Base-by-base conservation (phyloP, 2,329 filamentous ascomycete genomes). In the Cladosporium sp. region DNA sequence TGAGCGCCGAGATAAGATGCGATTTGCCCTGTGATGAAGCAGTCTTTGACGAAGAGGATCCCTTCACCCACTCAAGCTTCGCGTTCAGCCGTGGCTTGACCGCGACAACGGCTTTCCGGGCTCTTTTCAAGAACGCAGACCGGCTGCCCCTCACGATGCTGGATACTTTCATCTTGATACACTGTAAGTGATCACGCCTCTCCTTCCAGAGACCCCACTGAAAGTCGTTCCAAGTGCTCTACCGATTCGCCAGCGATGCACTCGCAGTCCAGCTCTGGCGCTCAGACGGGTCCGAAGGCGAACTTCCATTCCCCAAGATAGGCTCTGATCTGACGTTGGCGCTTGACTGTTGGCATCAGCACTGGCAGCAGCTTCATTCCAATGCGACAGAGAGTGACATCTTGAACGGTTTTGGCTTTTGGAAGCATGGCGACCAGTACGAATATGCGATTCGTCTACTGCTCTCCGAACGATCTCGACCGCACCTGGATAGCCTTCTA, bases 151-250 rank as follows among this genome's bases (percentile, higher is more conserved):
- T 69, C 25, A 67, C 59, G 11, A 61, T 67, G 60, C 46, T 69
- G 57, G 67, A 69, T 46, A 66, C 67, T 0, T 69, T 69, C 60
- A 59, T 69, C 18, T 36, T 69, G 16, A 65, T 69, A 28, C 67
- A 66, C 30, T 18, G 23, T 46, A 26, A 51, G 25, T 62, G 28
- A 26, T 6, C 18, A 23, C 28, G 49, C 10, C 30, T 10, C 46
- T 14, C 13, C n/a, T 10, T 8, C 7, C 2, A 5, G 16, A 5
- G 5, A 11, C n/a, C 7, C 2, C 51, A 11, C 28, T 54, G 11
- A 54, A 16, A 18, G 21, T 18, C 21, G n/a, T 5, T 3, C 16
- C 51, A 32, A 32, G 51, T 54, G 26, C 16, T 54, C 21, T 54
- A 54, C 5, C 51, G 51, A n/a, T 54, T 54, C 28, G 26, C n/a